Percentiles rank a stretch among this genome's conserved stretches.
phyloP scores from a whole-genome alignment of 306 rosid genomes.

The Pterocarpus santalinus region DNA sequence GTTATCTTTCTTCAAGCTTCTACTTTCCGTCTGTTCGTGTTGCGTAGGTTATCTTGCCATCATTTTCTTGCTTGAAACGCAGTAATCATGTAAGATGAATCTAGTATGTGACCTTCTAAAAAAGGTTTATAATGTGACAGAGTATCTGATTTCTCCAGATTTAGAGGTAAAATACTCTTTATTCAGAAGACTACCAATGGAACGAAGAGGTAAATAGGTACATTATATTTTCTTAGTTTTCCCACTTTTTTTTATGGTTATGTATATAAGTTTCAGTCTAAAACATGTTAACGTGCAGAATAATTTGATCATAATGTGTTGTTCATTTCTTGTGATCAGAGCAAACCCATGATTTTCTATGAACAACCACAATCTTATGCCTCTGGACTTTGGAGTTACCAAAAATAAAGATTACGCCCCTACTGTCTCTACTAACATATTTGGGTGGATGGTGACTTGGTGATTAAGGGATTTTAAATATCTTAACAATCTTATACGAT shows the following conservation, averaged over 20 bases:
- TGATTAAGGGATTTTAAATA: too few relatives aligned
- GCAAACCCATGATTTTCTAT: too few relatives aligned
- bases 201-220: neutral
- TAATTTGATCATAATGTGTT: too few relatives aligned
- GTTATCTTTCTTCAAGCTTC: slow-evolving; percentile 36
- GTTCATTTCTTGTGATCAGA: too few relatives aligned
- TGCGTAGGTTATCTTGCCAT: slow-evolving; percentile 9
- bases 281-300: too few relatives aligned
- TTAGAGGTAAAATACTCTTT: slow-evolving; percentile 22
- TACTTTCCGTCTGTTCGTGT: slow-evolving; percentile 35
- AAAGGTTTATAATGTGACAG: slow-evolving; percentile 17
- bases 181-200: slow-evolving; percentile 31
- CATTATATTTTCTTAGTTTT: neutral
- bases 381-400: too few relatives aligned
- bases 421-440: too few relatives aligned
- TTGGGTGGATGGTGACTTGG: too few relatives aligned
- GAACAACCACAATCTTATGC: too few relatives aligned
- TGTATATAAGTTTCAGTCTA: too few relatives aligned
- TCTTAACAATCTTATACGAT: too few relatives aligned
- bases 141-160: slow-evolving; percentile 27
- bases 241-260: neutral
- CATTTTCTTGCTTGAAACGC: slow-evolving; percentile 22
- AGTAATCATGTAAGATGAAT: slow-evolving; percentile 26
- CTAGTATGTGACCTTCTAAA: slow-evolving; percentile 21
- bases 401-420: too few relatives aligned